phyloP scores from a whole-genome alignment of 2,329 filamentous ascomycete species.

The Pseudogymnoascus sp. region DNA sequence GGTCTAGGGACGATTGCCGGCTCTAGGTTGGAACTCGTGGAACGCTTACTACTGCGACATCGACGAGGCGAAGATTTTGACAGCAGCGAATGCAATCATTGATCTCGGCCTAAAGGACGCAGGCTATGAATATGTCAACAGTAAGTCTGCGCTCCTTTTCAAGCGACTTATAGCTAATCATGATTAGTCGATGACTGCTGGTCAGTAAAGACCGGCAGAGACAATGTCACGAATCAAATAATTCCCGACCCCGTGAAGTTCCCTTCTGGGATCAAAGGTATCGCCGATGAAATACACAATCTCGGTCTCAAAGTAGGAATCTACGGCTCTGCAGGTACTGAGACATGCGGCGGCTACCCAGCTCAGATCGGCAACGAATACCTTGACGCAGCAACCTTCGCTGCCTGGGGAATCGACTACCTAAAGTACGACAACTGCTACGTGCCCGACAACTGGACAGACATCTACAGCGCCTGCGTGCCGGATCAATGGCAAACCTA shows the following conservation, averaged over 20 bases:
- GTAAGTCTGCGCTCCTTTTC: neutral
- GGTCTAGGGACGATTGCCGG: neutral
- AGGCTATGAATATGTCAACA: conserved; percentile 49
- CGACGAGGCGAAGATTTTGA: conserved; percentile 41
- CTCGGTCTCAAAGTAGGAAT: conserved; percentile 46
- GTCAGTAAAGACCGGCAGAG: conserved; percentile 34
- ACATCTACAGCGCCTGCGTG: conserved; percentile 34
- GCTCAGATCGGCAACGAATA: conserved; percentile 44
- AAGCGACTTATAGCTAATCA: conserved; percentile 24
- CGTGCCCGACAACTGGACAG: conserved; percentile 35
- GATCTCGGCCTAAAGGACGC: conserved; percentile 43
- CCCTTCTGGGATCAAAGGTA: conserved; percentile 40
- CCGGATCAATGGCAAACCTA: conserved; percentile 29
- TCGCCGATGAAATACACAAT: conserved; percentile 41
- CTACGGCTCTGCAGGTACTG: conserved; percentile 42
- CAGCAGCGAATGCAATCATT: conserved; percentile 41
- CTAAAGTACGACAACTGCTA: conserved; percentile 53
- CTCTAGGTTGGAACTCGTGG: conserved; percentile 30
- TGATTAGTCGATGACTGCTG: conserved; percentile 49
- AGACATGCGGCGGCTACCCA: conserved; percentile 33
- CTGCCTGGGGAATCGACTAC: conserved; percentile 45
- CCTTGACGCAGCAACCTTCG: conserved; percentile 45
- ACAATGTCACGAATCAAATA: conserved; percentile 36
- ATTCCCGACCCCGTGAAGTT: conserved; percentile 33
- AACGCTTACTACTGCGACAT: conserved; percentile 47